Percentiles rank a stretch among this genome's conserved stretches.
These are phyloP conservation scores for Dactylis glomerata DNA, from an alignment of 176 grass and related monocot genomes.

Conservation along the genomic window DNA sequence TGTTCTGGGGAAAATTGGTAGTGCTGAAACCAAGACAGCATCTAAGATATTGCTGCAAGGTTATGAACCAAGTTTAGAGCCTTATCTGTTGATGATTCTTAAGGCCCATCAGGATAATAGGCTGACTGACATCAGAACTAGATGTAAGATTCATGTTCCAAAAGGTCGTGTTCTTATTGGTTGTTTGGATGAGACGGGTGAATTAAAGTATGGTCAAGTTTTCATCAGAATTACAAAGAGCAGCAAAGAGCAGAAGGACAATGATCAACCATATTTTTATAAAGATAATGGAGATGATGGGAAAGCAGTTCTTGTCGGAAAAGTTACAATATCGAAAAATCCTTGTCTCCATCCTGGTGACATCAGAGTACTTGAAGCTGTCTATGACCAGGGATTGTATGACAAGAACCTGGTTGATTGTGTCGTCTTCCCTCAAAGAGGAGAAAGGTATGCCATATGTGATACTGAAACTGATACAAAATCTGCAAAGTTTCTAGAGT, in stretches of 20 bases:
- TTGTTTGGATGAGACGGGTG: conserved; percentile 79
- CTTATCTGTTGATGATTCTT: conserved; percentile 82
- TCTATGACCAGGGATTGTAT: conserved; percentile 64
- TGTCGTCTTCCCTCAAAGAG: conserved; percentile 84
- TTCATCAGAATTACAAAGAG: conserved; percentile 78
- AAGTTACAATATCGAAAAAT: conserved; percentile 80
- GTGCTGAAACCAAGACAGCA: conserved; percentile 54
- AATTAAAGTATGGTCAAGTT: conserved; percentile 82
- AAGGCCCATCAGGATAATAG: conserved; percentile 72
- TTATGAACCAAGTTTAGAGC: conserved; percentile 75
- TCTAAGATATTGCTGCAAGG: conserved; percentile 70
- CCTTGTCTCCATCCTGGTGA: conserved; percentile 96
- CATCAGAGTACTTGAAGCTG: conserved; percentile 83
- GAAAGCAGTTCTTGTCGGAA: conserved; percentile 63
- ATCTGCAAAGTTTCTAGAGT: neutral
- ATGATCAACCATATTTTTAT: conserved; percentile 47
- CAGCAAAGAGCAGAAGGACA: conserved; percentile 53
- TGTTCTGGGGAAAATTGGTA: conserved; percentile 56
- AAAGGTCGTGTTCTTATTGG: conserved; percentile 90
- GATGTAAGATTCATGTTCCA: conserved; percentile 77
- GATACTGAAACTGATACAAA: conserved; percentile 23
- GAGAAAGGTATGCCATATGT: conserved; percentile 57
- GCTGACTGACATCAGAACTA: conserved; percentile 73
- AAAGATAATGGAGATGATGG: conserved; percentile 36
- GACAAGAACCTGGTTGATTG: conserved; percentile 72